Conservation (phyloP, 768 basidiomycete genomes). For the Rhodotorula toruloides region DNA sequence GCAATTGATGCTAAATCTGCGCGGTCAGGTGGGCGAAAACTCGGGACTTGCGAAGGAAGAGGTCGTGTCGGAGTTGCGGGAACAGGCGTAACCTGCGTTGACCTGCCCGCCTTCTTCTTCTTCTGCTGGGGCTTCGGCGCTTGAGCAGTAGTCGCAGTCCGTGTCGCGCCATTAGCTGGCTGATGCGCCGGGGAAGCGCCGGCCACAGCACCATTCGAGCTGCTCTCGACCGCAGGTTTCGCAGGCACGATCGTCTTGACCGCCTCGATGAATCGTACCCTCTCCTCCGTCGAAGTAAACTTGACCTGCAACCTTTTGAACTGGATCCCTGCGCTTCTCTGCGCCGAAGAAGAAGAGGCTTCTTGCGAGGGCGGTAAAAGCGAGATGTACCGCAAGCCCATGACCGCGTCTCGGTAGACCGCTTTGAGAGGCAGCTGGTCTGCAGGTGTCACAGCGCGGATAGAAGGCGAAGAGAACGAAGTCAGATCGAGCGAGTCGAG, state of each 20-base stretch:
- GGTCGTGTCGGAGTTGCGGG: no score
- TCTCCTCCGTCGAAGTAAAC: constrained; percentile 1
- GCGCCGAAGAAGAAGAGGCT: neutral
- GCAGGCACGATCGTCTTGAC: constrained; percentile 11
- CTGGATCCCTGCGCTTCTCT: neutral
- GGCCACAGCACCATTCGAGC: no score
- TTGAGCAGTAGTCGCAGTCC: no score
- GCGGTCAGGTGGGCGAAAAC: no score
- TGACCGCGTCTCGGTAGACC: constrained; percentile 19
- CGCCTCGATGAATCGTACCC: constrained; percentile 12
- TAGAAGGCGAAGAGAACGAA: constrained; percentile 6
- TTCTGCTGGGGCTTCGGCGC: no score
- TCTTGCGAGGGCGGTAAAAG: neutral
- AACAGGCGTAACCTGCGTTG: no score
- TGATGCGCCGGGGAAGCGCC: no score
- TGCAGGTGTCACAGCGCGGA: neutral
- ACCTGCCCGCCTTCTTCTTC: no score
- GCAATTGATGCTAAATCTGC: no score
- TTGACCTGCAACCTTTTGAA: constrained; percentile 27
- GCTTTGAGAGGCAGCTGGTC: constrained; percentile 33
- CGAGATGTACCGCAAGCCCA: constrained; percentile 18
- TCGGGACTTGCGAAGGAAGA: no score
- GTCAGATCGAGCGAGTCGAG: constrained; percentile 28
- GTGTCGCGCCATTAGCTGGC: neutral
- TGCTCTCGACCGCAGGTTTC: constrained; percentile 15